A percentile compares a stretch with the other conserved stretches of the same genome.
These are phyloP conservation scores for Aspergillus brunneoviolaceus DNA, from an alignment of 2,329 filamentous ascomycete genomes.

Conservation along the genomic window DNA sequence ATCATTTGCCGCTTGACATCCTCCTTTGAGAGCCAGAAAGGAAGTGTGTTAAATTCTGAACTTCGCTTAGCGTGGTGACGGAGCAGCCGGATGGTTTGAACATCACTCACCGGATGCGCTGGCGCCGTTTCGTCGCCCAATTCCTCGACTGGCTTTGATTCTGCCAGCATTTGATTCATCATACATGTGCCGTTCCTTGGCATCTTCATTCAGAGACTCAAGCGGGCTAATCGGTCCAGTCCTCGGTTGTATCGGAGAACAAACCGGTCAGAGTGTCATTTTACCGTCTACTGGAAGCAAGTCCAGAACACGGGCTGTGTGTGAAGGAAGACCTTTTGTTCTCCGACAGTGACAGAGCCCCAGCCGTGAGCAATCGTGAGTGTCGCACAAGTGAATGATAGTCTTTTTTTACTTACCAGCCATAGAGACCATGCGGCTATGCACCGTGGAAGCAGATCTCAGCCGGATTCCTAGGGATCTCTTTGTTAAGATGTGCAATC, in stretches of 20 bases:
- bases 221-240: neutral
- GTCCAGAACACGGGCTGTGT: neutral
- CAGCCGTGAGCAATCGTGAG: neutral
- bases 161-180: too few relatives aligned
- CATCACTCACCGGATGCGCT: too few relatives aligned
- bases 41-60: too few relatives aligned
- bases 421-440: constrained; percentile 17
- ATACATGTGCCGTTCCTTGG: neutral
- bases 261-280: constrained; percentile 16
- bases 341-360: constrained; percentile 9
- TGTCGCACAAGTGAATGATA: neutral
- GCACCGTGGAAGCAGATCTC: constrained; percentile 22
- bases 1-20: neutral
- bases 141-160: too few relatives aligned
- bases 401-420: neutral
- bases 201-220: too few relatives aligned
- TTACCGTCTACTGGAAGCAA: neutral
- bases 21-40: too few relatives aligned
- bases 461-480: constrained; percentile 19
- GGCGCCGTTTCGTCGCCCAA: too few relatives aligned
- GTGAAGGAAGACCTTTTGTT: constrained; percentile 4
- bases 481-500: constrained; percentile 19
- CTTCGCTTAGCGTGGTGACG: too few relatives aligned
- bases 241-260: constrained; percentile 15
- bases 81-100: too few relatives aligned